Conservation (phyloP, 2,329 filamentous ascomycete genomes). For the Colletotrichum sp. region DNA sequence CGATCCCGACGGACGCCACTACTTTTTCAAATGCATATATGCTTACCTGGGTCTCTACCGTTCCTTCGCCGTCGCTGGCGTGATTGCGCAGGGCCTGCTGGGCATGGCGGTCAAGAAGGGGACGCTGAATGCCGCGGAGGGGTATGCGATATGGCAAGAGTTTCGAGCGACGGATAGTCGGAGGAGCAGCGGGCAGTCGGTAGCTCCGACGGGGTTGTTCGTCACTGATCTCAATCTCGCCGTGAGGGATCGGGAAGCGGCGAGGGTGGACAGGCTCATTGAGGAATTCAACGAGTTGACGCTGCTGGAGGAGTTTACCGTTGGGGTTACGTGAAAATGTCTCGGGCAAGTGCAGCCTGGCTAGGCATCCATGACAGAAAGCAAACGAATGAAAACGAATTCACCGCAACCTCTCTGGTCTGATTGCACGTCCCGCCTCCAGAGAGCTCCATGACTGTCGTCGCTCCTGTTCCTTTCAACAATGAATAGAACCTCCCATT, state of each 20-base stretch:
- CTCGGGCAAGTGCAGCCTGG: background rate
- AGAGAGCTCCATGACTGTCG: background rate
- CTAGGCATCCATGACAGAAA: background rate
- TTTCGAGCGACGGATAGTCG: constrained; percentile 28
- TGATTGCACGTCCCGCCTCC: background rate
- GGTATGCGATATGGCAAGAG: constrained; percentile 32
- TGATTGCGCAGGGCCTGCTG: constrained; percentile 38
- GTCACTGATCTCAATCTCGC: constrained; percentile 40
- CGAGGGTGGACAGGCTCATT: constrained; percentile 37
- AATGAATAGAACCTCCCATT: background rate
- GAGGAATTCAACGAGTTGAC: constrained; percentile 32
- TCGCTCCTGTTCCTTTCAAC: background rate
- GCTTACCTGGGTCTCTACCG: constrained; percentile 39
- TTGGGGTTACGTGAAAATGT: background rate
- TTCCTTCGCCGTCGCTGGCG: constrained; percentile 39
- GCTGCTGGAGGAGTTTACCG: constrained; percentile 11
- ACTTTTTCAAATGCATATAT: constrained; percentile 42
- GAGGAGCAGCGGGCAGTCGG: constrained; percentile 14
- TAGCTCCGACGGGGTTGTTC: constrained; percentile 35
- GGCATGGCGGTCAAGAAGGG: constrained; percentile 39
- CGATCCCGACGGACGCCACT: constrained; percentile 35
- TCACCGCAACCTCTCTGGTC: background rate
- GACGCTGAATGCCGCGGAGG: constrained; percentile 31
- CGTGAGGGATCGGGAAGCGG: constrained; percentile 35
- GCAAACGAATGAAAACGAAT: background rate